Percentiles rank a stretch among this genome's conserved stretches.
phyloP scores from a whole-genome alignment of 2,329 filamentous ascomycete species.

The Trichophyton schoenleinii region DNA sequence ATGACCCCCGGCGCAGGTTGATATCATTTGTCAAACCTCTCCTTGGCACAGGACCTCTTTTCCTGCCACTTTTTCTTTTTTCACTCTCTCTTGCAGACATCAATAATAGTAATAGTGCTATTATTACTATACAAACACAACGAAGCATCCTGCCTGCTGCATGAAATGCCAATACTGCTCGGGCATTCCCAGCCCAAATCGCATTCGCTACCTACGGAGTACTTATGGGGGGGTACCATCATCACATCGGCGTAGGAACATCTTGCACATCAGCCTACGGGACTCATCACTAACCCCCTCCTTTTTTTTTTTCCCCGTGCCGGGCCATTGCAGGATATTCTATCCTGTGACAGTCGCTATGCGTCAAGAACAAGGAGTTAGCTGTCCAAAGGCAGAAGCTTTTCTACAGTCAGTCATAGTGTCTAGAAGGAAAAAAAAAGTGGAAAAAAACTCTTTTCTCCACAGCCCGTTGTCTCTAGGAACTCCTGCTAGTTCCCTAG shows the following conservation, averaged over 20 bases:
- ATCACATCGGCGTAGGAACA: neutral
- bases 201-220: neutral
- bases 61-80: neutral
- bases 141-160: neutral
- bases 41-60: neutral
- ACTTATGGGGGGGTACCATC: neutral
- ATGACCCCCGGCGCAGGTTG: neutral
- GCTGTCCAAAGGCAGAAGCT: neutral
- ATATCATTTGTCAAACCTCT: conserved; percentile 2
- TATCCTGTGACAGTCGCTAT: neutral
- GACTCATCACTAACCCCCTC: neutral
- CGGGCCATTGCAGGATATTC: no score
- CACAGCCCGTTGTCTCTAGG: neutral
- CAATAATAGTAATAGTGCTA: neutral
- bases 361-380: neutral
- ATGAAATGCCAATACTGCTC: neutral
- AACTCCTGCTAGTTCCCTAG: neutral
- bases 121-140: neutral
- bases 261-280: neutral
- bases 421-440: no score
- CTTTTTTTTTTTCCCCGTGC: neutral
- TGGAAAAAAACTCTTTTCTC: neutral
- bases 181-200: neutral
- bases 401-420: neutral
- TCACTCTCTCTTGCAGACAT: neutral